Percentiles rank a stretch among this genome's conserved stretches.
phyloP scores from a whole-genome alignment of 2,329 filamentous ascomycete genomes.

The Aspergillus sp. region DNA sequence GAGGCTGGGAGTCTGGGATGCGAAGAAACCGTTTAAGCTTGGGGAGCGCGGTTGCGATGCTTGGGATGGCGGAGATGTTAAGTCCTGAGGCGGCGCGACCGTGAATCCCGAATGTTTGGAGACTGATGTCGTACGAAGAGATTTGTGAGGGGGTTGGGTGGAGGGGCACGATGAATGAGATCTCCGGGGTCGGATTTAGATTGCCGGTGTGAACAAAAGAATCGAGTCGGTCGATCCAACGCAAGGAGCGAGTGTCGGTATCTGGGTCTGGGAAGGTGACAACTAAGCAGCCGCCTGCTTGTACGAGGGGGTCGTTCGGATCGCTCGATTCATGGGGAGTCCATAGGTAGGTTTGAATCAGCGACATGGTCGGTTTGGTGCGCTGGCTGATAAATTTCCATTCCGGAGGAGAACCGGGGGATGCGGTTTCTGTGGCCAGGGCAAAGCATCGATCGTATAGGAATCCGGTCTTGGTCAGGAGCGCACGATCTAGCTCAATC shows the following conservation, averaged over 20 bases:
- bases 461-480: slow-evolving; percentile 22
- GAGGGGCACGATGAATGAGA: neutral
- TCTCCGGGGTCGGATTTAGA: neutral
- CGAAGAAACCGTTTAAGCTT: slow-evolving; percentile 1
- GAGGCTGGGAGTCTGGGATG: neutral
- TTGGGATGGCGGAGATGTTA: neutral
- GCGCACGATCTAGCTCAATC: slow-evolving; percentile 17
- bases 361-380: slow-evolving; percentile 23
- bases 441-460: slow-evolving; percentile 23
- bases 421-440: slow-evolving; percentile 14
- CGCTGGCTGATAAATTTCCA: slow-evolving; percentile 28
- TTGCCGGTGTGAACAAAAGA: neutral
- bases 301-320: slow-evolving; percentile 9
- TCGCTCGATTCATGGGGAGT: slow-evolving; percentile 13
- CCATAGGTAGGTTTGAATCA: slow-evolving; percentile 21
- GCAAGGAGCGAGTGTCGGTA: neutral
- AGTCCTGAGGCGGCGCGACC: neutral
- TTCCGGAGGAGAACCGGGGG: neutral
- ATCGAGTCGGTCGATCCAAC: neutral
- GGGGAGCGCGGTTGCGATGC: neutral
- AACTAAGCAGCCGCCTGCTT: slow-evolving; percentile 16
- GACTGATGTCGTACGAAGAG: neutral
- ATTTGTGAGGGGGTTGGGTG: neutral
- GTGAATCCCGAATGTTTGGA: slow-evolving; percentile 2
- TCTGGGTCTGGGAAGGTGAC: slow-evolving; percentile 1